Conservation (phyloP, 2,329 filamentous ascomycete genomes). For the Sclerotinia borealis region DNA sequence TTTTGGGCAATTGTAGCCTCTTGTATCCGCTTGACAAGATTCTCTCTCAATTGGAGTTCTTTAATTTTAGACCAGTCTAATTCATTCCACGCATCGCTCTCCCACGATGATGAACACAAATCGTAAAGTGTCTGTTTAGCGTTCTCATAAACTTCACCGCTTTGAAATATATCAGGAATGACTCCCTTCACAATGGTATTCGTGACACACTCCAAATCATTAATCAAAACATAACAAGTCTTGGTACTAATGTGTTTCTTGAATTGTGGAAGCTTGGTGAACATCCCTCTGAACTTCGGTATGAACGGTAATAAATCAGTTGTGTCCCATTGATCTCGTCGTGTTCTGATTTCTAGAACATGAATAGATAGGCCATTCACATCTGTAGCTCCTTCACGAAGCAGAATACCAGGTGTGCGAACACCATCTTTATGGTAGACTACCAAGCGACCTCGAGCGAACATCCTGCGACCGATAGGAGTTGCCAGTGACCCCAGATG, state of each 20-base stretch:
- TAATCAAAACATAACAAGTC: conserved; percentile 62
- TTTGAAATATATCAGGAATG: conserved; percentile 52
- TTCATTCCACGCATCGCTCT: conserved; percentile 71
- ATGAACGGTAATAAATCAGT: conserved; percentile 86
- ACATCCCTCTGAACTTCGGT: conserved; percentile 59
- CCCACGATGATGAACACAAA: conserved; percentile 67
- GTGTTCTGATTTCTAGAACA: conserved; percentile 69
- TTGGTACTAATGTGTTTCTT: conserved; percentile 64
- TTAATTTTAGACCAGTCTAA: conserved; percentile 76
- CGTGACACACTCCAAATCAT: conserved; percentile 80
- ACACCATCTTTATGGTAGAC: conserved; percentile 82
- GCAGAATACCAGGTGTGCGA: conserved; percentile 72
- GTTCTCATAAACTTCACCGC: conserved; percentile 41
- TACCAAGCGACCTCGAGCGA: conserved; percentile 67
- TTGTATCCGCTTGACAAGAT: conserved; percentile 64
- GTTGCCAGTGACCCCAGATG: conserved; percentile 72
- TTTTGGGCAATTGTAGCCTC: conserved; percentile 57
- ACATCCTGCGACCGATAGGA: conserved; percentile 76
- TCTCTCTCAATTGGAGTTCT: conserved; percentile 73
- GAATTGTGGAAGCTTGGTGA: conserved; percentile 60
- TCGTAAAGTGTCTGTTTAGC: conserved; percentile 64
- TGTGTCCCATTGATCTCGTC: conserved; percentile 63
- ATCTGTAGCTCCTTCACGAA: conserved; percentile 66
- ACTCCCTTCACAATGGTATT: conserved; percentile 56
- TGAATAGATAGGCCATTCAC: conserved; percentile 63